Base-by-base conservation (phyloP, 2,329 filamentous ascomycete species). In the Sclerotinia sclerotiorum region DNA sequence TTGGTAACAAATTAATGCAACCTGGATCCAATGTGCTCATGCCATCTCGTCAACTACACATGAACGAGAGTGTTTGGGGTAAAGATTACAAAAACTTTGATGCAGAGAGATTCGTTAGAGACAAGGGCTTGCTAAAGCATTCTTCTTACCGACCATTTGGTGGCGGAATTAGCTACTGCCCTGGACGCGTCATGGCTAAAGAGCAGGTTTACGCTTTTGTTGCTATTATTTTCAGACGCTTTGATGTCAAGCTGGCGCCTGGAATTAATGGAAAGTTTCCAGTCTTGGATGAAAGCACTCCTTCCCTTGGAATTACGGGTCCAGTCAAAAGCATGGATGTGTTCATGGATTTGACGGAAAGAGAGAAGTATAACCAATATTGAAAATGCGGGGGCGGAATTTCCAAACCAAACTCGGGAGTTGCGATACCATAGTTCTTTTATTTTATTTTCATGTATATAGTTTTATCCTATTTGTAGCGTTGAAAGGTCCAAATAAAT, bases 81-180 rank as follows among this genome's bases (percentile, higher is more conserved):
- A 8, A 62, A 11, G 48, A 69, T 63, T 55, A 52, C 29, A 56
- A 49, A 17, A 24, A 57, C 48, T 68, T 68, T 49, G 55, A 70
- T 29, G 17, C 54, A 13, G 29, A 48, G 32, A 56, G 68, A 29
- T 69, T 69, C 32, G 27, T 60, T n/a, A 32, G 52, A n/a, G 60
- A 67, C 42, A 46, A 51, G 32, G 21, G 24, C 32, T 55, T 67
- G 8, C 54, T 52, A 11, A 69, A 69, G 42, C 51, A 54, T 49
- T 44, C 48, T 39, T 62, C 63, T 32, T 69, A 62, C 35, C 46
- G 56, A 8, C 68, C 68, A 21, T 69, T 69, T 57, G 68, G 68
- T 3, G 52, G 64, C 29, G 68, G 68, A 11, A 51, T 58, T 1
- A 69, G 63, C 19, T 65, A 67, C n/a, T 69, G 68, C 21, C 68